A percentile compares a stretch with the other conserved stretches of the same genome.
These are phyloP conservation scores for Polychytrium aggregatum DNA, from an alignment of 192 early-diverging fungal species.

Conservation along the genomic window DNA sequence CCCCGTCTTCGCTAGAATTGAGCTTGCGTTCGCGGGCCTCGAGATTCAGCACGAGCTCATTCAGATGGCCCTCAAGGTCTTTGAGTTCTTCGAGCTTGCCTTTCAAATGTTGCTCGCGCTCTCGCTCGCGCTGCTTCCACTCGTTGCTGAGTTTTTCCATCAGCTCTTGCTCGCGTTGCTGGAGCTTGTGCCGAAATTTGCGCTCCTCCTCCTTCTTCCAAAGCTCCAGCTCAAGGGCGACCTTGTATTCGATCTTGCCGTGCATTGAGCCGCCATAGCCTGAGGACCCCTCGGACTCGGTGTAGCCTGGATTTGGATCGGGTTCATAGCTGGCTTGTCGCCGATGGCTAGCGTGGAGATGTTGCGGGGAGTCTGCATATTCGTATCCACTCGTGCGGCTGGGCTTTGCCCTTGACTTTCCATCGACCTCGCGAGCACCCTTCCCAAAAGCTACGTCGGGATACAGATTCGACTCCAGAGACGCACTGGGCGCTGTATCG, in stretches of 20 bases:
- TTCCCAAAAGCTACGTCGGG: no score
- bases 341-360: conserved; percentile 1
- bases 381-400: no score
- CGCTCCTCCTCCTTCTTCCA: conserved; percentile 31
- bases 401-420: no score
- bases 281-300: conserved; percentile 2
- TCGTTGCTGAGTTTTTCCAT: conserved; percentile 20
- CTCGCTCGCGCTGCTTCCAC: conserved; percentile 18
- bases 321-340: no score
- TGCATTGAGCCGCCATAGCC: conserved; percentile 11
- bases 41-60: conserved; percentile 12
- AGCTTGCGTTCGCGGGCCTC: conserved; percentile 26
- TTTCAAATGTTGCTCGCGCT: conserved; percentile 12
- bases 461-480: no score
- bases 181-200: conserved; percentile 25
- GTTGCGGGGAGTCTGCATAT: not conserved
- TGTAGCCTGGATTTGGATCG: not conserved
- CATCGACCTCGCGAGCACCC: no score
- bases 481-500: not conserved
- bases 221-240: conserved; percentile 34
- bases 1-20: conserved; percentile 12
- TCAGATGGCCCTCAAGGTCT: conserved; percentile 10
- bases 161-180: conserved; percentile 16
- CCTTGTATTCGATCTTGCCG: conserved; percentile 29
- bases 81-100: conserved; percentile 15